A percentile compares a stretch with the other conserved stretches of the same genome.
phyloP scores from a whole-genome alignment of 2,329 filamentous ascomycete species.

The Dactylellina cionopaga region DNA sequence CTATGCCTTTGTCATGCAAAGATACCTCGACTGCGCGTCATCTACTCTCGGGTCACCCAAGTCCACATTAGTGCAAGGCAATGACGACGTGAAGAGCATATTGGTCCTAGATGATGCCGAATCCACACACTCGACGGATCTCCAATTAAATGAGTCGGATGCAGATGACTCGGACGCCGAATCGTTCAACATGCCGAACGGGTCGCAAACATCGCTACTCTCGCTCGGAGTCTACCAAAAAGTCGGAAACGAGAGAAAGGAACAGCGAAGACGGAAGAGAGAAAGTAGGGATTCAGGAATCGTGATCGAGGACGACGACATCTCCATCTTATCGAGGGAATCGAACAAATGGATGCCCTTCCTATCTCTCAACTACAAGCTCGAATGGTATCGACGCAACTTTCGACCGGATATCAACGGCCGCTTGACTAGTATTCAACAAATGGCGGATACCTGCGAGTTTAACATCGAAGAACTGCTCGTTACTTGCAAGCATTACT shows the following conservation, averaged over 20 bases:
- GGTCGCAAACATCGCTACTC: slow-evolving; percentile 22
- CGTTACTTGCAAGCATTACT: slow-evolving; percentile 9
- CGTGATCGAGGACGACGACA: slow-evolving; percentile 42
- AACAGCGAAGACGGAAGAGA: slow-evolving; percentile 20
- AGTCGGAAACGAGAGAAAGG: slow-evolving; percentile 39
- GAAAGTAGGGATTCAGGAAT: slow-evolving; percentile 39
- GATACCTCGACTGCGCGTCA: slow-evolving; percentile 45
- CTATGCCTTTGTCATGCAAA: slow-evolving; percentile 49
- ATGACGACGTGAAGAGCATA: slow-evolving; percentile 31
- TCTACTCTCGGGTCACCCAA: slow-evolving; percentile 48
- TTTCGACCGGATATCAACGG: slow-evolving; percentile 46
- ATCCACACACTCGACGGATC: slow-evolving; percentile 7
- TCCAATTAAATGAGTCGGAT: neutral
- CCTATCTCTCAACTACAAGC: slow-evolving; percentile 34
- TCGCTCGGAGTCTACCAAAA: slow-evolving; percentile 43
- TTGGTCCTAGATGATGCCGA: slow-evolving; percentile 32
- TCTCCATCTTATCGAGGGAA: slow-evolving; percentile 20
- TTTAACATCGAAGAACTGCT: slow-evolving; percentile 41
- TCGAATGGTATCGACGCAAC: slow-evolving; percentile 50
- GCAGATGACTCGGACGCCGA: slow-evolving; percentile 12
- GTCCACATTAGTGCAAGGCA: slow-evolving; percentile 32
- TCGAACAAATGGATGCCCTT: slow-evolving; percentile 37
- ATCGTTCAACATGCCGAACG: slow-evolving; percentile 23
- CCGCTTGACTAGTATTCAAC: slow-evolving; percentile 24
- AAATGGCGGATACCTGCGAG: slow-evolving; percentile 38